Evolutionary conservation across 177 flowering plant species (phyloP), one percentile per base, ranked within the genome.

Genomic region (Tripterygium wilfordii): DNA sequence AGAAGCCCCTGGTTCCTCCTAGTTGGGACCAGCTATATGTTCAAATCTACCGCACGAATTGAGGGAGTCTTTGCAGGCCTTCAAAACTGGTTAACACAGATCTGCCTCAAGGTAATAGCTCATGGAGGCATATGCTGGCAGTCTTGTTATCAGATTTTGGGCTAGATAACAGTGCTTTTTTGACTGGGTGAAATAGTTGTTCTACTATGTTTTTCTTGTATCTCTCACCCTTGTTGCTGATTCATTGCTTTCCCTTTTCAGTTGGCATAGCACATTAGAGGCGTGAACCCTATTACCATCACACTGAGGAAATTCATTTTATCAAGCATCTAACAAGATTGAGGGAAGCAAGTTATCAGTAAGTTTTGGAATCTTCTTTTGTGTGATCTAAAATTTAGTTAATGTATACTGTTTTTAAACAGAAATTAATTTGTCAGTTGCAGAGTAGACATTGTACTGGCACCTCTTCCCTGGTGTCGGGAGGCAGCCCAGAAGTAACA

Each of bases 201-300:
- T 52, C 9, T 28, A 22, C 3, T 17, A n/a, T 10, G 10, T 15
- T 36, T 27, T 2, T 18, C 38, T 38, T n/a, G 2, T 35, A n/a
- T 3, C 3, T 42, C n/a, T 31, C 54, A 22, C n/a, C 16, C 12
- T 20, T 13, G 33, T 30, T 53, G 27, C 28, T 48, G 38, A 54
- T 42, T 1, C 18, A 4, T 4, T 2, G 29, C 14, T 49, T 14
- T 32, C 33, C 62, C 36, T 58, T 51, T 5, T 67, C 67, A 36
- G 83, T 71, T 53, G 74, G 48, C 42, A 58, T 88, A 45, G 61
- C 55, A n/a, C 68, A 71, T 33, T n/a, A n/a, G n/a, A n/a, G n/a
- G n/a, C n/a, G n/a, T n/a, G n/a, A n/a, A n/a, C n/a, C n/a, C n/a
- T n/a, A n/a, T n/a, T n/a, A n/a, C n/a, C n/a, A n/a, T n/a, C n/a